Percentiles rank a stretch among this genome's conserved stretches.
Conservation (phyloP, 805 yeast species). For the Spathaspora girioi region DNA sequence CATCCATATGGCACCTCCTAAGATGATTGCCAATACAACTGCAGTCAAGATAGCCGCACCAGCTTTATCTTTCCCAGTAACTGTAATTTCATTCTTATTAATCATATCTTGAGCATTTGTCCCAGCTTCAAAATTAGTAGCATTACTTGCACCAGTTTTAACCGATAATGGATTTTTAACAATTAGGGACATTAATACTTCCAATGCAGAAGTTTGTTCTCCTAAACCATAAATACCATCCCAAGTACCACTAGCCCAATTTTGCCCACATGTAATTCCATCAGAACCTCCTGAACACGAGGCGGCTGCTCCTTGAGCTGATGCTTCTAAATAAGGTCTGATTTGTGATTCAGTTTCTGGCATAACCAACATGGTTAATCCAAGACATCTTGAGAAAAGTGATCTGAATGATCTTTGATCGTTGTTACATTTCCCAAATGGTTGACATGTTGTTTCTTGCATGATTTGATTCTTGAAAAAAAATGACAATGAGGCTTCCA, state of each 20-base stretch:
- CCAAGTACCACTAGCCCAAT: conserved; percentile 62
- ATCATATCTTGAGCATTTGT: conserved; percentile 30
- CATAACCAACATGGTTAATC: conserved; percentile 51
- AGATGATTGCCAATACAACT: conserved; percentile 53
- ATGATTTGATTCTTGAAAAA: conserved; percentile 50
- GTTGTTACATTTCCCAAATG: conserved; percentile 51
- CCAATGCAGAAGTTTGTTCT: conserved; percentile 79
- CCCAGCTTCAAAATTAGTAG: conserved; percentile 35
- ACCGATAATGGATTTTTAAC: conserved; percentile 29
- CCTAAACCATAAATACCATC: conserved; percentile 76
- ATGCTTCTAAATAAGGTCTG: conserved; percentile 34
- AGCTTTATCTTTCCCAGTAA: conserved; percentile 66
- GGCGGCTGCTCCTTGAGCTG: conserved; percentile 70
- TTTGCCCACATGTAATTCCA: conserved; percentile 78
- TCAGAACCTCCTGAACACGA: conserved; percentile 84
- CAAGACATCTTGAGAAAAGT: conserved; percentile 62
- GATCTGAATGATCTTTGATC: conserved; percentile 78
- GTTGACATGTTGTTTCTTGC: conserved; percentile 62
- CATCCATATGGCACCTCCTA: conserved; percentile 82
- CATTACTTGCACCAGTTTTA: conserved; percentile 33
- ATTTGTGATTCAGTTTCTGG: conserved; percentile 47
- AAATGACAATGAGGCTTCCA: conserved; percentile 29
- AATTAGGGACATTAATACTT: conserved; percentile 45
- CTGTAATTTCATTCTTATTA: conserved; percentile 41
- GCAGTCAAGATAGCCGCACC: conserved; percentile 93